Percentiles rank a stretch among this genome's conserved stretches.
These are phyloP conservation scores for Massarina eburnea DNA, from an alignment of 2,329 filamentous ascomycete genomes.

Conservation along the genomic window DNA sequence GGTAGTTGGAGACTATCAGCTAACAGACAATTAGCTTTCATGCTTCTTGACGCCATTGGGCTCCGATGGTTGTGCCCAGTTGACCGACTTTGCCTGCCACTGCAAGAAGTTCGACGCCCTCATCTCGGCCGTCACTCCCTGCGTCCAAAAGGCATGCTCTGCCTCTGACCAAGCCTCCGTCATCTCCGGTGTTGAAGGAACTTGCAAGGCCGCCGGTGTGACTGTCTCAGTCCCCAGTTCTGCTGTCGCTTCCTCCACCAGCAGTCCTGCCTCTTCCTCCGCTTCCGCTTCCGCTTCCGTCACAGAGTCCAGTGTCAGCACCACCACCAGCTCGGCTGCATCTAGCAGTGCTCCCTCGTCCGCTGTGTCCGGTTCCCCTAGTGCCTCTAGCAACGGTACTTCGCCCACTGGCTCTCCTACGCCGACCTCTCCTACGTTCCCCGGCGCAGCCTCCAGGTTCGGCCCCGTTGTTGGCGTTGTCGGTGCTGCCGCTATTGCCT, in stretches of 20 bases:
- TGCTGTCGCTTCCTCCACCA: conserved; percentile 9
- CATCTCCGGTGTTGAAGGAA: conserved; percentile 30
- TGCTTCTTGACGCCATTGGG: conserved; percentile 50
- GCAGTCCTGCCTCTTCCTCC: conserved; percentile 14
- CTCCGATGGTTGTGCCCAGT: conserved; percentile 47
- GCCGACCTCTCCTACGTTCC: conserved; percentile 29
- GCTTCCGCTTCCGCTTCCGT: conserved; percentile 6
- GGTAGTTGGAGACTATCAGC: conserved; percentile 3
- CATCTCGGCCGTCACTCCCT: conserved; percentile 47
- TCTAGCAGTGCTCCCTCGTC: conserved; percentile 6
- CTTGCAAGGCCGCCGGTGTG: conserved; percentile 37
- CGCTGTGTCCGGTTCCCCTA: conserved; percentile 13
- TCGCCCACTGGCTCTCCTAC: conserved; percentile 10
- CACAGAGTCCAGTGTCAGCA: conserved; percentile 6
- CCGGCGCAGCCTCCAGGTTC: conserved; percentile 36
- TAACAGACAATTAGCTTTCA: conserved; percentile 42
- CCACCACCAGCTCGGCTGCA: conserved; percentile 4
- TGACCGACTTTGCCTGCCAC: conserved; percentile 55
- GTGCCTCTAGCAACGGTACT: conserved; percentile 15
- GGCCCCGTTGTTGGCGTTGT: conserved; percentile 38
- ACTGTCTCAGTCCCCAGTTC: conserved; percentile 30
- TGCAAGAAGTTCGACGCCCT: conserved; percentile 49
- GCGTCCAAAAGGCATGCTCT: conserved; percentile 48
- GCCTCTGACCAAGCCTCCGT: conserved; percentile 39
- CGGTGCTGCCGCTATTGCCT: conserved; percentile 38